A percentile compares a stretch with the other conserved stretches of the same genome.
Conservation (phyloP, 805 yeast genomes). For the Tetrapisispora phaffii region DNA sequence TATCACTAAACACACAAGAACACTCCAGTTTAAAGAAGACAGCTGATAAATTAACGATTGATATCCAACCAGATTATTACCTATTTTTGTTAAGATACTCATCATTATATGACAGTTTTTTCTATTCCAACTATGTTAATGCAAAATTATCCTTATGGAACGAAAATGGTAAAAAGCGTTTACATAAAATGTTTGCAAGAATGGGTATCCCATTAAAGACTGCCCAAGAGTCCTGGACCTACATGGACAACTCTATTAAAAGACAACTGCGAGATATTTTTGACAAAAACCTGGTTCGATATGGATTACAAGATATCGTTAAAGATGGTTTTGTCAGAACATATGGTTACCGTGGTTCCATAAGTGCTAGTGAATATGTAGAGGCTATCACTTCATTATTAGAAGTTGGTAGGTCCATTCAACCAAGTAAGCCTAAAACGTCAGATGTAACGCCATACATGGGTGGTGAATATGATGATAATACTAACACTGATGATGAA, state of each 20-base stretch:
- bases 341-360: slow-evolving; percentile 77
- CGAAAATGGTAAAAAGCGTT: slow-evolving; percentile 76
- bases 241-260: slow-evolving; percentile 74
- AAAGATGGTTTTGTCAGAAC: slow-evolving; percentile 80
- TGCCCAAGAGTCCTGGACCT: slow-evolving; percentile 90
- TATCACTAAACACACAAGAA: slow-evolving; percentile 35
- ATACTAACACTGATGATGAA: slow-evolving; percentile 20
- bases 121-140: slow-evolving; percentile 83
- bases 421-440: slow-evolving; percentile 3
- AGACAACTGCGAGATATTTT: slow-evolving; percentile 61
- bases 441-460: slow-evolving; percentile 24
- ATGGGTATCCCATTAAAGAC: slow-evolving; percentile 88
- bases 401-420: slow-evolving; percentile 44
- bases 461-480: too few species aligned
- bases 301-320: slow-evolving; percentile 73
- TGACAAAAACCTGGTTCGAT: slow-evolving; percentile 56
- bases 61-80: slow-evolving; percentile 74
- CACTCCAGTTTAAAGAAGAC: slow-evolving; percentile 16
- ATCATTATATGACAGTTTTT: slow-evolving; percentile 83
- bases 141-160: slow-evolving; percentile 84
- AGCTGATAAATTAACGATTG: slow-evolving; percentile 39
- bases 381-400: slow-evolving; percentile 79
- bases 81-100: slow-evolving; percentile 84
- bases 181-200: slow-evolving; percentile 86
- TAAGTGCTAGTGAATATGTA: slow-evolving; percentile 88